A percentile compares a stretch with the other conserved stretches of the same genome.
These are phyloP conservation scores for Phytophthora aleatoria DNA, from an alignment of 352 stramenopile species.

Conservation along the genomic window DNA sequence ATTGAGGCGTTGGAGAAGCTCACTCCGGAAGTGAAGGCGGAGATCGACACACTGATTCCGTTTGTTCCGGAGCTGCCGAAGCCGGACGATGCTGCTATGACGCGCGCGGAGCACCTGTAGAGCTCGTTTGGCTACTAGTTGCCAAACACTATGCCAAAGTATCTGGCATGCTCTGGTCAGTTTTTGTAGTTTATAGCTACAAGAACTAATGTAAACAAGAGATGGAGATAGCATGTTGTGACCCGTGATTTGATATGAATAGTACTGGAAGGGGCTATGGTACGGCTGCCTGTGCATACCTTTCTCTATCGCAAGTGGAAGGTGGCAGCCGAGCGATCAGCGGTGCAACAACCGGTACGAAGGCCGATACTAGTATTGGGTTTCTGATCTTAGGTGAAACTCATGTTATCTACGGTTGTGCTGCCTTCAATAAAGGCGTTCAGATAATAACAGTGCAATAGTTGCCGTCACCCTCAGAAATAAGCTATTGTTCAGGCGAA, in stretches of 20 bases:
- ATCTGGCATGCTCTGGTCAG: too few species aligned
- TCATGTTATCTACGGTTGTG: neutral
- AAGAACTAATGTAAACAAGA: too few species aligned
- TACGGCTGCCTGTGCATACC: constrained; percentile 53
- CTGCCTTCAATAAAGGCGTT: neutral
- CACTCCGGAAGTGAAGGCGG: neutral
- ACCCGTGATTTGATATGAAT: too few species aligned
- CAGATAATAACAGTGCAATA: too few species aligned
- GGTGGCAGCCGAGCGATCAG: constrained; percentile 20
- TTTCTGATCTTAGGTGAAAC: neutral
- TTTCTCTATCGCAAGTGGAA: constrained; percentile 60
- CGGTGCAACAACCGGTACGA: constrained; percentile 41
- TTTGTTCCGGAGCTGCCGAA: neutral
- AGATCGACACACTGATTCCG: neutral
- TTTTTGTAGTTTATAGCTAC: too few species aligned
- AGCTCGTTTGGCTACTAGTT: neutral
- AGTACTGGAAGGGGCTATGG: constrained; percentile 58
- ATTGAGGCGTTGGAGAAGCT: neutral
- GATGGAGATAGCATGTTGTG: too few species aligned
- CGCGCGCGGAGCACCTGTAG: neutral
- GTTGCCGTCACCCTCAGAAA: too few species aligned
- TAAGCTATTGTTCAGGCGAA: too few species aligned
- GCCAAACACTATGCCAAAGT: too few species aligned
- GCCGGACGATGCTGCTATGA: neutral
- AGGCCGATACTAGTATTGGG: neutral